Percentiles rank a stretch among this genome's conserved stretches.
These are phyloP conservation scores for Fagopyrum tataricum DNA, from an alignment of 148 eudicot species.

Conservation along the genomic window DNA sequence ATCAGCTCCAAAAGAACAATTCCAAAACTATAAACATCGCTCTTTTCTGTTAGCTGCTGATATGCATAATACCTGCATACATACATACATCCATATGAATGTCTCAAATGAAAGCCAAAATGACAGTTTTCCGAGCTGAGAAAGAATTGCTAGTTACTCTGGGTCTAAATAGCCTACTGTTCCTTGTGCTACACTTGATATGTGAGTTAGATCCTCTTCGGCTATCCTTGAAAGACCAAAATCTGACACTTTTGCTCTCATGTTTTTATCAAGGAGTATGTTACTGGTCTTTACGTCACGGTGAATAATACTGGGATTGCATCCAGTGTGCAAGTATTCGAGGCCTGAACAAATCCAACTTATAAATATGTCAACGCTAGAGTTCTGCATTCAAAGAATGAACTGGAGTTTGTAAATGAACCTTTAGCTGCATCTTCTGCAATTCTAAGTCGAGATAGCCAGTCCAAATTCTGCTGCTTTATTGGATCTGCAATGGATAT, in stretches of 20 bases:
- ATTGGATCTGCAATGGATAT: slow-evolving; percentile 39
- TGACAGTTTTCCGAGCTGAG: background rate
- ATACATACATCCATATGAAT: slow-evolving; percentile 6
- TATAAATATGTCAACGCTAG: background rate
- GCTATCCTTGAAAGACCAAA: slow-evolving; percentile 90
- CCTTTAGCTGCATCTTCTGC: slow-evolving; percentile 99
- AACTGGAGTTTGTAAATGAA: slow-evolving; percentile 19
- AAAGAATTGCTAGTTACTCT: slow-evolving; percentile 46
- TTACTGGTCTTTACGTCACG: slow-evolving; percentile 98
- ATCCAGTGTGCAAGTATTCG: slow-evolving; percentile 94
- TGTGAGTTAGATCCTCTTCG: slow-evolving; percentile 82
- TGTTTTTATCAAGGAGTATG: slow-evolving; percentile 81
- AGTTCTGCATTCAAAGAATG: background rate
- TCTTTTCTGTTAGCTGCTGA: slow-evolving; percentile 84
- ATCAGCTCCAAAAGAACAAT: slow-evolving; percentile 86
- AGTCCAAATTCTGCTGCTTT: slow-evolving; percentile 56
- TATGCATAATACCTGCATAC: slow-evolving; percentile 68
- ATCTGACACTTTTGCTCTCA: slow-evolving; percentile 97
- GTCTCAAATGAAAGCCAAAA: background rate
- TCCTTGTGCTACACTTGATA: slow-evolving; percentile 89
- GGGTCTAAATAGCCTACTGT: slow-evolving; percentile 94
- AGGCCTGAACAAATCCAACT: slow-evolving; percentile 48
- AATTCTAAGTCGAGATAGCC: slow-evolving; percentile 79
- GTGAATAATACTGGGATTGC: slow-evolving; percentile 92
- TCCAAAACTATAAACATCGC: slow-evolving; percentile 91